Conservation (phyloP, 1,284 basidiomycete species). For the Trichosporon ovoides region DNA sequence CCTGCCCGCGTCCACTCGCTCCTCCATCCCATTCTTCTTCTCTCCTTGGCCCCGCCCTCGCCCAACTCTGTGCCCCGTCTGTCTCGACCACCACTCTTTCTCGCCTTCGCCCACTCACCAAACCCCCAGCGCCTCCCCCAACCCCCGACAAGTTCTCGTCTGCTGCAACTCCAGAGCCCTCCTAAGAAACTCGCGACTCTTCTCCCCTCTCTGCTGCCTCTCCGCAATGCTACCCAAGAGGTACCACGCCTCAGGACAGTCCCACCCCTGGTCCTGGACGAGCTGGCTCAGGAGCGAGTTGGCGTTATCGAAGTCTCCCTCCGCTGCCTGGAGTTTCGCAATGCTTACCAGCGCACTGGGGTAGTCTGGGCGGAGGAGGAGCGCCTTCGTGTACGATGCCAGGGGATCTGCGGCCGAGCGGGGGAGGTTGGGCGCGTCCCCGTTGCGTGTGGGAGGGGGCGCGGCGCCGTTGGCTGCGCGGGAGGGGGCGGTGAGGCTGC, state of each 20-base stretch:
- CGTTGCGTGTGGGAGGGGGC: no score
- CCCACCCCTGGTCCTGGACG: constrained; percentile 62
- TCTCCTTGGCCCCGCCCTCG: no score
- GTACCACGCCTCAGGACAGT: constrained; percentile 88
- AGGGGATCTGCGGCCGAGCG: no score
- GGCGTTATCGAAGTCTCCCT: constrained; percentile 56
- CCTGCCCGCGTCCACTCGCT: no score
- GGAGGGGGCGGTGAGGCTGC: no score
- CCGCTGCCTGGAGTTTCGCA: constrained; percentile 62
- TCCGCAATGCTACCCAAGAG: constrained; percentile 73
- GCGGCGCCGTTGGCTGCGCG: no score
- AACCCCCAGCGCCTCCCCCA: constrained; percentile 31
- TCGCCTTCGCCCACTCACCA: neutral
- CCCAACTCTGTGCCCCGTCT: no score
- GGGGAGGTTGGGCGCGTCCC: no score
- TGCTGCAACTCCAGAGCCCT: constrained; percentile 69
- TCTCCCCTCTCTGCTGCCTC: constrained; percentile 61
- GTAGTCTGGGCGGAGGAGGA: constrained; percentile 71
- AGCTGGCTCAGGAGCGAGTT: constrained; percentile 57
- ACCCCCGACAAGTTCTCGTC: constrained; percentile 44
- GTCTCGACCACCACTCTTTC: no score
- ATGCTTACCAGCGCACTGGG: constrained; percentile 71
- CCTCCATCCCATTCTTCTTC: no score
- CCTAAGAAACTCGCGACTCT: constrained; percentile 68
- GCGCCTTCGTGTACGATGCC: constrained; percentile 72